Conservation (phyloP, 495 filamentous ascomycete species). For the Neurospora sp. region DNA sequence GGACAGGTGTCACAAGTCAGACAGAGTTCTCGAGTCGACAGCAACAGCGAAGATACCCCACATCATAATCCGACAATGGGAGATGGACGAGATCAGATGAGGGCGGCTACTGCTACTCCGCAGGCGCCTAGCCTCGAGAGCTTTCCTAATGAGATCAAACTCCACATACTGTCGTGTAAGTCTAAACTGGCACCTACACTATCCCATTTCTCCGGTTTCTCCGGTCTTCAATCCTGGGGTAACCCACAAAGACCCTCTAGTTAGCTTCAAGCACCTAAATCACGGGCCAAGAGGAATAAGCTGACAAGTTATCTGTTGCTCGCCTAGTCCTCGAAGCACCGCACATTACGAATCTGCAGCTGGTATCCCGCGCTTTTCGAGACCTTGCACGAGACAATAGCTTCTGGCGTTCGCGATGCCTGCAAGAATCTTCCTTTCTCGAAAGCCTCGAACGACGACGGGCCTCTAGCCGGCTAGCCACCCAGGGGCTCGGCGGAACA, state of each 20-base stretch:
- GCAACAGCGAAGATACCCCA: not conserved
- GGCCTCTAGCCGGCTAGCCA: slow-evolving; percentile 21
- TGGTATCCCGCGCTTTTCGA: slow-evolving; percentile 56
- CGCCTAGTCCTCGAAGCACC: slow-evolving; percentile 53
- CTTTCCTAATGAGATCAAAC: slow-evolving; percentile 67
- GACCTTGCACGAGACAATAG: slow-evolving; percentile 62
- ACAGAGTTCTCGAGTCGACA: not conserved
- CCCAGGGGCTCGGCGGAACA: slow-evolving; percentile 14
- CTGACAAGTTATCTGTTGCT: not conserved
- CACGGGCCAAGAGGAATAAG: not conserved
- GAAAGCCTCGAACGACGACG: slow-evolving; percentile 38
- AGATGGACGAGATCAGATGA: not conserved
- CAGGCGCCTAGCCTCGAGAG: slow-evolving; percentile 30
- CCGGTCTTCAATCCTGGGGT: not conserved
- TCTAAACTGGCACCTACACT: slow-evolving; percentile 2
- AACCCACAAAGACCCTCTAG: not conserved
- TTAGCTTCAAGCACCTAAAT: not conserved
- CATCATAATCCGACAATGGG: not conserved
- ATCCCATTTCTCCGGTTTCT: not conserved
- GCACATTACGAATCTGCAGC: slow-evolving; percentile 62
- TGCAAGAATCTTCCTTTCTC: slow-evolving; percentile 52
- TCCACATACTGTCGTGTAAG: slow-evolving; percentile 67
- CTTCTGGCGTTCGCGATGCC: slow-evolving; percentile 67
- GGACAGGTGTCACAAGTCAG: not conserved
- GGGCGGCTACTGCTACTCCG: not conserved